Conservation (phyloP, 1,139 yeast species). For the Zygoascus sp. region DNA sequence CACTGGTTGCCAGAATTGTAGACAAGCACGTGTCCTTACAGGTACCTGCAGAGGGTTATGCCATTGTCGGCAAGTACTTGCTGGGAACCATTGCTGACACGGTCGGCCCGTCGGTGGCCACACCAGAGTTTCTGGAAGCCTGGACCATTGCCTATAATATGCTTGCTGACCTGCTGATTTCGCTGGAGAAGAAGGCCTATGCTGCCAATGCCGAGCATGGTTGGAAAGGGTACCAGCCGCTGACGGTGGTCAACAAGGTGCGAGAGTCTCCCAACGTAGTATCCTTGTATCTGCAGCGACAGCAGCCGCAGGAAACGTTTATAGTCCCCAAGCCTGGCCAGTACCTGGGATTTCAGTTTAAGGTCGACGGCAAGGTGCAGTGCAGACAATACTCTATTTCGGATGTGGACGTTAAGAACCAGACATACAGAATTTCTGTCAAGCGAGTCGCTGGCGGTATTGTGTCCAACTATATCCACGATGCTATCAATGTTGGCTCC, state of each 20-base stretch:
- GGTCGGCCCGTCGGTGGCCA: constrained; percentile 54
- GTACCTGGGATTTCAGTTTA: constrained; percentile 52
- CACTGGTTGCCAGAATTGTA: constrained; percentile 57
- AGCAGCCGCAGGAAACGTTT: constrained; percentile 36
- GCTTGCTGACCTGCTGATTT: constrained; percentile 57
- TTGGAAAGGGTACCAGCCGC: constrained; percentile 56
- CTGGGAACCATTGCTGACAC: constrained; percentile 51
- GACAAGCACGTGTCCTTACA: constrained; percentile 63
- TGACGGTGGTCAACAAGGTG: constrained; percentile 43
- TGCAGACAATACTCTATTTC: constrained; percentile 53
- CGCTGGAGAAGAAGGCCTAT: constrained; percentile 50
- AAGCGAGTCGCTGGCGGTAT: constrained; percentile 45
- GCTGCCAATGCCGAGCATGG: constrained; percentile 36
- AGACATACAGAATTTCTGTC: constrained; percentile 52
- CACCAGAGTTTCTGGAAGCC: constrained; percentile 54
- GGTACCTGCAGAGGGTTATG: constrained; percentile 59
- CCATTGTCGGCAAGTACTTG: constrained; percentile 56
- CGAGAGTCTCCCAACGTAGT: constrained; percentile 48
- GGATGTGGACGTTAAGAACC: constrained; percentile 27
- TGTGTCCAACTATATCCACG: constrained; percentile 53
- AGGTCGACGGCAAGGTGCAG: constrained; percentile 35
- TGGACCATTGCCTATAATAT: constrained; percentile 65
- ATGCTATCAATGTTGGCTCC: constrained; percentile 48
- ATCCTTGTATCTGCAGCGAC: constrained; percentile 50
- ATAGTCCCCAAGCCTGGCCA: constrained; percentile 51